These are phyloP conservation scores for Ophiostoma ulmi DNA, from an alignment of 2,329 filamentous ascomycete genomes.

Conservation along the genomic window DNA sequence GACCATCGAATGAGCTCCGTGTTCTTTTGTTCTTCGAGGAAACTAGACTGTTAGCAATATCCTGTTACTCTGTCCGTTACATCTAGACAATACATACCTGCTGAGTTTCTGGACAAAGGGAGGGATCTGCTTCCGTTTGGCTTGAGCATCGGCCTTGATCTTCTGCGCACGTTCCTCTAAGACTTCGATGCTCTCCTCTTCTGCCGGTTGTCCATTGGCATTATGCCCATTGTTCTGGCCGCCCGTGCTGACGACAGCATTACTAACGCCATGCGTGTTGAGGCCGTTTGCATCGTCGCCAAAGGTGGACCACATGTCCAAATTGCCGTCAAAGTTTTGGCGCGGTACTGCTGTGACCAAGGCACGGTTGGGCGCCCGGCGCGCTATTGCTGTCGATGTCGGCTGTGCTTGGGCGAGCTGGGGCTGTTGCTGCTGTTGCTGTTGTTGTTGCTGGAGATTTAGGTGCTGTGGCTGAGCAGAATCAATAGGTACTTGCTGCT, in stretches of 20 bases:
- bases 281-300: slow-evolving; percentile 38
- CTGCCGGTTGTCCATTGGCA: slow-evolving; percentile 35
- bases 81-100: slow-evolving; percentile 54
- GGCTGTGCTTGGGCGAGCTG: slow-evolving; percentile 26
- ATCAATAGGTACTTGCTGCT: neutral
- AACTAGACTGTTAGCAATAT: slow-evolving; percentile 50
- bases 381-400: slow-evolving; percentile 48
- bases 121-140: slow-evolving; percentile 91
- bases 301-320: slow-evolving; percentile 42
- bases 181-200: slow-evolving; percentile 69
- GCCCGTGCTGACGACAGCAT: neutral
- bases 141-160: slow-evolving; percentile 81
- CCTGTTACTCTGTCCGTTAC: neutral
- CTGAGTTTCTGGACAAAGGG: slow-evolving; percentile 97
- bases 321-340: slow-evolving; percentile 36
- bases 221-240: slow-evolving; percentile 15
- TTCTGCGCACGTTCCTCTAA: slow-evolving; percentile 73
- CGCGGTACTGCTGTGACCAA: slow-evolving; percentile 44
- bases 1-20: slow-evolving; percentile 96
- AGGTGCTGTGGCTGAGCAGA: slow-evolving; percentile 13
- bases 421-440: slow-evolving; percentile 32
- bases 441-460: slow-evolving; percentile 28
- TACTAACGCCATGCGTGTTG: neutral
- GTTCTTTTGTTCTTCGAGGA: slow-evolving; percentile 87
- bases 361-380: slow-evolving; percentile 47